Conservation (phyloP, 306 rosid genomes). For the Cyclanthera cordifolia region DNA sequence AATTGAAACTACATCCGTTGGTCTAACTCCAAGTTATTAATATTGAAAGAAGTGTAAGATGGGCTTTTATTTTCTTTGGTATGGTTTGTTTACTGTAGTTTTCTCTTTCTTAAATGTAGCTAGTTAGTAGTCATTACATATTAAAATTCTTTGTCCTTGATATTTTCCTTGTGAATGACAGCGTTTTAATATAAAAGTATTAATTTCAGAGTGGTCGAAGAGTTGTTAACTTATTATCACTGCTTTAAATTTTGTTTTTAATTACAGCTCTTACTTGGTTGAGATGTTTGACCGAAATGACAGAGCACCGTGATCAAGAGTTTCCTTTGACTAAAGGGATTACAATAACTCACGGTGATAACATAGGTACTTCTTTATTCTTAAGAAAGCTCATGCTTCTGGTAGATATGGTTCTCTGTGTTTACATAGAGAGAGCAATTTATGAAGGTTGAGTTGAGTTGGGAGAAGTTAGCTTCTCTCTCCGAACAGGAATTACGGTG, state of each 20-base stretch:
- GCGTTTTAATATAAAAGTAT: no score
- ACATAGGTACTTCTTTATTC: neutral
- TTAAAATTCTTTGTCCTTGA: no score
- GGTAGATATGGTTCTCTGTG: no score
- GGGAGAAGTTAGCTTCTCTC: neutral
- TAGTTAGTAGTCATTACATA: no score
- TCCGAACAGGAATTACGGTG: neutral
- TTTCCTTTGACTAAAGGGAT: neutral
- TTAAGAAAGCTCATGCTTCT: neutral
- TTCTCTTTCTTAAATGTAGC: no score
- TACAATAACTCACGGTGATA: neutral
- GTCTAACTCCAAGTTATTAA: neutral
- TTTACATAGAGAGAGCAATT: neutral
- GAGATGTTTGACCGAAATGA: neutral
- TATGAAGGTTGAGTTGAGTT: neutral
- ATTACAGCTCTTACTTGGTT: neutral
- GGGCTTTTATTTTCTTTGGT: neutral
- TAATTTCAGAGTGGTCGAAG: neutral
- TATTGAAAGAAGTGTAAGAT: neutral
- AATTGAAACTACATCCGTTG: slow-evolving; percentile 3
- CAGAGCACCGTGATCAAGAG: neutral
- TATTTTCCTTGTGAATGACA: no score
- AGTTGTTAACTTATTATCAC: neutral
- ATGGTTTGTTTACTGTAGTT: neutral
- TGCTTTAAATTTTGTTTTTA: neutral